These are phyloP conservation scores for Geotrichum citri-aurantii DNA, from an alignment of 1,139 yeast genomes.

Conservation along the genomic window DNA sequence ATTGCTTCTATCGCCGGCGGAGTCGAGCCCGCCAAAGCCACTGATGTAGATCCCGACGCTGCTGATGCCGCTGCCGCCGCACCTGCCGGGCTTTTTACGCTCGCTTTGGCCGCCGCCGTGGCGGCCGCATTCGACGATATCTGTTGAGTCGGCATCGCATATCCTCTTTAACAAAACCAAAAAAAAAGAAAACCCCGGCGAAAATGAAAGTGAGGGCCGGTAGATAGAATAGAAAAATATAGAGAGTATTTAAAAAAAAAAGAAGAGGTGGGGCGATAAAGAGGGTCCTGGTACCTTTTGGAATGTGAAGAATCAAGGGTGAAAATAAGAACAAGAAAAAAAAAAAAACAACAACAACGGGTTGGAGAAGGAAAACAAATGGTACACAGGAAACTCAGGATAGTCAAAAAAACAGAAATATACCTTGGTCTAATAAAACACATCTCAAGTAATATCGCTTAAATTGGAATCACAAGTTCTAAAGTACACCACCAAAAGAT, in stretches of 20 bases:
- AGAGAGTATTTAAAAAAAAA: not conserved
- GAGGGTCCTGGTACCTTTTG: not conserved
- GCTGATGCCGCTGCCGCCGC: not conserved
- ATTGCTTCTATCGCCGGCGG: not conserved
- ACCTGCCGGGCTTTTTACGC: not conserved
- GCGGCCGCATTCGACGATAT: constrained; percentile 1
- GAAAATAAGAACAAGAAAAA: not conserved
- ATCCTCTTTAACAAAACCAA: not conserved
- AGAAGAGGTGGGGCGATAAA: not conserved
- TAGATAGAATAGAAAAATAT: too few species aligned
- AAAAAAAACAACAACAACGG: not conserved
- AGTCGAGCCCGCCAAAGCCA: not conserved
- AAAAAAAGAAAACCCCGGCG: not conserved
- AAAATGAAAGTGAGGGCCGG: not conserved
- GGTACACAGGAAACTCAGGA: not conserved
- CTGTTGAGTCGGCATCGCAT: constrained; percentile 4
- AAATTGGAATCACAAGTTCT: not conserved
- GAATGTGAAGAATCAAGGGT: not conserved
- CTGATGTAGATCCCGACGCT: not conserved
- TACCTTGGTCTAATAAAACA: too few species aligned
- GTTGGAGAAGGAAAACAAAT: not conserved
- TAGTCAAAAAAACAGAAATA: too few species aligned
- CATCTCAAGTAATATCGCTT: not conserved
- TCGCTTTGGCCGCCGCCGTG: constrained; percentile 6
- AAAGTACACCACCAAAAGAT: not conserved